Conservation (phyloP, 371 early-diverging fungal species). For the Entomophthora muscae region DNA sequence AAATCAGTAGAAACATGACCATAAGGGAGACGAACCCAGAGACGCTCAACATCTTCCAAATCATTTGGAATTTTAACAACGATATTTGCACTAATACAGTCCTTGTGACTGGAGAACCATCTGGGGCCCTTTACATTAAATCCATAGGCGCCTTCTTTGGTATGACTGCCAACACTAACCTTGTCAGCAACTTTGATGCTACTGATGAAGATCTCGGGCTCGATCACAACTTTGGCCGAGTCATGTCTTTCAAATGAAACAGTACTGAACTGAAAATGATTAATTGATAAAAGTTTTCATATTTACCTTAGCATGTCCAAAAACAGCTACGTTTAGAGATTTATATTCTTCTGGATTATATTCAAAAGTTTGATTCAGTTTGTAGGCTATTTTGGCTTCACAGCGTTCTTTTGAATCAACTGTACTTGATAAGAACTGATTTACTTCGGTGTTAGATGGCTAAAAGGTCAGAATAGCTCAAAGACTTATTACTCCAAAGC, state of each 20-base stretch:
- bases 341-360: neutral
- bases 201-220: constrained; percentile 6
- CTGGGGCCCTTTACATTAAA: neutral
- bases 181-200: neutral
- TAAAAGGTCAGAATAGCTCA: neutral
- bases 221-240: constrained; percentile 1
- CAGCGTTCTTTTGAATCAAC: neutral
- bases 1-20: neutral
- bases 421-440: neutral
- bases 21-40: constrained; percentile 4
- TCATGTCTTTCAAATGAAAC: constrained; percentile 4
- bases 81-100: constrained; percentile 1
- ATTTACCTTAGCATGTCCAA: neutral
- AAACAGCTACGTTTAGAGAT: neutral
- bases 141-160: neutral
- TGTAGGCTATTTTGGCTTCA: neutral
- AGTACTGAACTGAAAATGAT: neutral
- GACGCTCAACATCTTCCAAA: neutral
- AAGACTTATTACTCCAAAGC: neutral
- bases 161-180: neutral
- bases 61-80: constrained; percentile 3
- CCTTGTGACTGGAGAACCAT: neutral
- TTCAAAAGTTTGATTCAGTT: neutral
- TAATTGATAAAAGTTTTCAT: neutral
- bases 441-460: neutral